phyloP scores from a whole-genome alignment of 2,329 filamentous ascomycete genomes.

The Penicillium polonicum region DNA sequence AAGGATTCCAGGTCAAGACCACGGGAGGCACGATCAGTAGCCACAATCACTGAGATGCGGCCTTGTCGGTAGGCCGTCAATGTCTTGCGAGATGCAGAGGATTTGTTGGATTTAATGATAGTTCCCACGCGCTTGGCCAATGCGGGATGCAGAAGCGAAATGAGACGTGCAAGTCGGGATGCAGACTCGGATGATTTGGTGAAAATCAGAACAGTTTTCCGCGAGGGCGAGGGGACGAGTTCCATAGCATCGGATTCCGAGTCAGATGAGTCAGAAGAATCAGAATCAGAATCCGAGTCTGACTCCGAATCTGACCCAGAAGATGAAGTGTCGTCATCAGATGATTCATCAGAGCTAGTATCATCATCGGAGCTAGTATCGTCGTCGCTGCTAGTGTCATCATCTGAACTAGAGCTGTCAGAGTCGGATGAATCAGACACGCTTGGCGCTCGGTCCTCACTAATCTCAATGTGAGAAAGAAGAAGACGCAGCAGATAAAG shows the following conservation, averaged over 20 bases:
- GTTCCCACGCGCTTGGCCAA: constrained; percentile 62
- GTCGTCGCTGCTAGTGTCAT: constrained; percentile 20
- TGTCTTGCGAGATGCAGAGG: constrained; percentile 65
- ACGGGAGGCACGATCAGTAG: constrained; percentile 88
- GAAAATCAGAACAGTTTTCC: constrained; percentile 69
- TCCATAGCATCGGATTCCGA: constrained; percentile 20
- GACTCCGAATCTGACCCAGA: constrained; percentile 29
- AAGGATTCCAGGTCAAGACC: constrained; percentile 80
- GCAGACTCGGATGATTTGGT: constrained; percentile 88
- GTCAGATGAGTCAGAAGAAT: constrained; percentile 26
- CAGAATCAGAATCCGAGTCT: constrained; percentile 21
- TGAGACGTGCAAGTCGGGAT: constrained; percentile 77
- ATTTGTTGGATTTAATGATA: constrained; percentile 75
- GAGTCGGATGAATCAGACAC: constrained; percentile 14
- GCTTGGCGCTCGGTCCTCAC: constrained; percentile 11
- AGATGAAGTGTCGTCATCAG: constrained; percentile 31
- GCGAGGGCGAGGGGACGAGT: constrained; percentile 29
- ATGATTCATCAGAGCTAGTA: constrained; percentile 35
- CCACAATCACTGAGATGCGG: constrained; percentile 72
- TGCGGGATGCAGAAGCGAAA: constrained; percentile 64
- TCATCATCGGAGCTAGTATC: constrained; percentile 40
- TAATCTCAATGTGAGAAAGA: constrained; percentile 40
- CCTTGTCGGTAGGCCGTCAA: constrained; percentile 64
- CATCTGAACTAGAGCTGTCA: constrained; percentile 22
- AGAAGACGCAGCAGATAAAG: constrained; percentile 81